phyloP scores from a whole-genome alignment of 2,329 filamentous ascomycete species.

The Seiridium unicorne region DNA sequence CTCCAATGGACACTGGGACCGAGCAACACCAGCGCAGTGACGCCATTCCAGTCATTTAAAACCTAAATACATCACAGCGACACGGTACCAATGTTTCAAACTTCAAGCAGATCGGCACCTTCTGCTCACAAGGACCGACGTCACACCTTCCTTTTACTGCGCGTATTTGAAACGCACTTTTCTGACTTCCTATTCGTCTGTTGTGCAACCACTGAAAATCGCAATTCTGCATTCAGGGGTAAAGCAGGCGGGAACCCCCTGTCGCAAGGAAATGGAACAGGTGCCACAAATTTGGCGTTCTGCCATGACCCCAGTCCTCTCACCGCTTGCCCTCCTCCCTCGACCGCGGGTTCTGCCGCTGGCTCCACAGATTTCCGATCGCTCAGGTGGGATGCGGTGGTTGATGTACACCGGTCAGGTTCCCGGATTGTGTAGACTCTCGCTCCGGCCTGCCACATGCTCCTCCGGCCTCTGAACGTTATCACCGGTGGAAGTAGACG shows the following conservation, averaged over 20 bases:
- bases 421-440: not conserved
- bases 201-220: not conserved
- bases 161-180: not conserved
- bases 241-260: not conserved
- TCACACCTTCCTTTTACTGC: not conserved
- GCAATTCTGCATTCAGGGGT: constrained; percentile 5
- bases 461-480: not conserved
- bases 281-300: not conserved
- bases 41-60: too few relatives aligned
- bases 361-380: not conserved
- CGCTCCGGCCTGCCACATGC: constrained; percentile 3
- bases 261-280: not conserved
- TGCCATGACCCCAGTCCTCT: not conserved
- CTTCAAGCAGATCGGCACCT: not conserved
- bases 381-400: not conserved
- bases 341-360: not conserved
- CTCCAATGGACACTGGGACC: too few relatives aligned
- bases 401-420: not conserved
- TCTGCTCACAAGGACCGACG: not conserved
- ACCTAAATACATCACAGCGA: too few relatives aligned
- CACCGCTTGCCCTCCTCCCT: not conserved
- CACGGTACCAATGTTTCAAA: not conserved
- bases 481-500: not conserved
- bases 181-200: not conserved
- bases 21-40: too few relatives aligned